These are phyloP conservation scores for Gaeumannomyces tritici DNA, from an alignment of 2,329 filamentous ascomycete genomes.

Conservation along the genomic window DNA sequence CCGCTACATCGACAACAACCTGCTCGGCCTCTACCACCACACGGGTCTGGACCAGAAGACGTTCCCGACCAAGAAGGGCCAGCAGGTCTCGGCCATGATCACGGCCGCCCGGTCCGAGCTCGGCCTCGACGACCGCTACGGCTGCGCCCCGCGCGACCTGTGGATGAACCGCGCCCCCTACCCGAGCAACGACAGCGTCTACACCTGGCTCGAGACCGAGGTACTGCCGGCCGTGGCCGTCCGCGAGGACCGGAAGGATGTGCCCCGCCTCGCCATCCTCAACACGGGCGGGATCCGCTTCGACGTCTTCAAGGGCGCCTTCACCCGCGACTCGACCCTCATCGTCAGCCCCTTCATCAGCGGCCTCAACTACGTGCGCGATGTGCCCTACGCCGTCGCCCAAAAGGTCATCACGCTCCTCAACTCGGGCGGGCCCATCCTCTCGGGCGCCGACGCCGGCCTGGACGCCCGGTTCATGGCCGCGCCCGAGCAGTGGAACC, in stretches of 20 bases:
- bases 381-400: slow-evolving; percentile 72
- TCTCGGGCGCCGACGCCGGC: slow-evolving; percentile 20
- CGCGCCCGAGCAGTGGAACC: slow-evolving; percentile 36
- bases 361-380: slow-evolving; percentile 63
- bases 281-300: slow-evolving; percentile 93
- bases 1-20: slow-evolving; percentile 89
- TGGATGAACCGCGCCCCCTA: slow-evolving; percentile 79
- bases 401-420: slow-evolving; percentile 54
- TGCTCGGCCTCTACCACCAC: slow-evolving; percentile 76
- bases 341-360: slow-evolving; percentile 84
- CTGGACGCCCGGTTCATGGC: slow-evolving; percentile 36
- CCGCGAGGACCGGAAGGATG: slow-evolving; percentile 46
- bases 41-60: slow-evolving; percentile 60
- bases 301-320: slow-evolving; percentile 86
- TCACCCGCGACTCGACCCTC: slow-evolving; percentile 80
- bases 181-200: slow-evolving; percentile 65
- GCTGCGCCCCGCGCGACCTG: slow-evolving; percentile 72
- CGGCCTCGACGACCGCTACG: slow-evolving; percentile 62
- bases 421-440: slow-evolving; percentile 44
- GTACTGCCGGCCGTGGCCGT: slow-evolving; percentile 61
- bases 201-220: slow-evolving; percentile 66
- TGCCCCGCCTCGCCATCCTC: slow-evolving; percentile 61
- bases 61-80: slow-evolving; percentile 69
- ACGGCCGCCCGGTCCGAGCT: slow-evolving; percentile 58
- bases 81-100: slow-evolving; percentile 63